Conservation (phyloP, 306 rosid genomes). For the Quercus dentata region DNA sequence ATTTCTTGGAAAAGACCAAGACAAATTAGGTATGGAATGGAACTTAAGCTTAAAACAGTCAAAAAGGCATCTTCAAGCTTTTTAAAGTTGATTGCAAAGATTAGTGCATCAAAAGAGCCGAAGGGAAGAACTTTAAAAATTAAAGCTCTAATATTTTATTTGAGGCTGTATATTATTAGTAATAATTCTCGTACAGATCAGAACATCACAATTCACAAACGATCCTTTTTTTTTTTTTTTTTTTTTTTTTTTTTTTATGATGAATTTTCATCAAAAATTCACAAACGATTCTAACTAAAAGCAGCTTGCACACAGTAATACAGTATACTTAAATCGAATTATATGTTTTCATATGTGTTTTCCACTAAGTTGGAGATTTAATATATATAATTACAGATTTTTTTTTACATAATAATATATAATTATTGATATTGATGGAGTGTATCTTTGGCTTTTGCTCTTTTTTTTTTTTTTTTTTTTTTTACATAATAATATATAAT, state of each 20-base stretch:
- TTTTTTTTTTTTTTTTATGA: too few species aligned
- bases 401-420: not conserved
- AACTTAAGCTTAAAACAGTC: conserved; percentile 27
- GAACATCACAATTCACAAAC: not conserved
- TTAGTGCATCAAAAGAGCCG: conserved; percentile 28
- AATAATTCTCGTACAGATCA: not conserved
- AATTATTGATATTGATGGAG: not conserved
- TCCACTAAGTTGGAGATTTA: not conserved
- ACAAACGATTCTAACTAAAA: not conserved
- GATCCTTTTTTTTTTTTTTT: too few species aligned
- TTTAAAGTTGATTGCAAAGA: conserved; percentile 21
- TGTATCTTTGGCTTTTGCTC: too few species aligned
- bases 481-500: not conserved
- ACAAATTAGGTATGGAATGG: conserved; percentile 29
- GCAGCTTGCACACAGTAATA: too few species aligned
- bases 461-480: accelerated
- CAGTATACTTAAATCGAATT: not conserved
- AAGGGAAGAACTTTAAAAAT: conserved; percentile 24
- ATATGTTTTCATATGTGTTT: not conserved
- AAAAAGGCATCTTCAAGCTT: not conserved
- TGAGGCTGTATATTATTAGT: not conserved
- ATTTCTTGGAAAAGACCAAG: conserved; percentile 7
- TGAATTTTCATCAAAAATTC: too few species aligned
- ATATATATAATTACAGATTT: not conserved
- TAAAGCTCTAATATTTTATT: not conserved